phyloP scores from a whole-genome alignment of 768 basidiomycete species.

The Sutorius australiensis region DNA sequence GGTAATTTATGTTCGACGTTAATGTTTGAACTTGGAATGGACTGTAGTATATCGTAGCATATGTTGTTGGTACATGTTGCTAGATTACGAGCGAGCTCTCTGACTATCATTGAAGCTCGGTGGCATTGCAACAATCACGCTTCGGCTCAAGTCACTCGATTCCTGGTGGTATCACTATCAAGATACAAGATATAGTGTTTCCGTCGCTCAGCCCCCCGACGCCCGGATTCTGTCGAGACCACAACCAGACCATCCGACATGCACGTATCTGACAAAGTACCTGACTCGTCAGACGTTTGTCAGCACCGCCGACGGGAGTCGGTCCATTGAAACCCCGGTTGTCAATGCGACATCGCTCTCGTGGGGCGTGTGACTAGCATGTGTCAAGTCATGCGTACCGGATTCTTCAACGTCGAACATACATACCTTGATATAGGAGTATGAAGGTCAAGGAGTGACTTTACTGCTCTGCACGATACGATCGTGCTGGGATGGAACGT shows the following conservation, averaged over 20 bases:
- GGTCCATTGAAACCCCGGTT: background rate
- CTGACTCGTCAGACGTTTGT: background rate
- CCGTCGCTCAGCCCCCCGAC: no score
- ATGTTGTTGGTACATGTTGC: no score
- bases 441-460: background rate
- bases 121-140: no score
- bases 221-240: no score
- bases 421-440: background rate
- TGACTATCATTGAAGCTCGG: no score
- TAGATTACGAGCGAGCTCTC: no score
- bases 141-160: no score
- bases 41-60: no score
- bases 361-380: background rate
- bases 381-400: background rate
- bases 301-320: background rate
- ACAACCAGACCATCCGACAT: no score
- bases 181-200: no score
- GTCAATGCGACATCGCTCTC: background rate
- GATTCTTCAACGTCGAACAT: background rate
- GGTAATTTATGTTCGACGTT: conserved; percentile 1
- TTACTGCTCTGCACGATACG: background rate
- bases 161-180: no score
- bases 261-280: background rate
- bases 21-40: background rate
- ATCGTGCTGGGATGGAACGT: background rate